Conservation (phyloP, 1,139 yeast species). For the Tardiomyces depauwii region DNA sequence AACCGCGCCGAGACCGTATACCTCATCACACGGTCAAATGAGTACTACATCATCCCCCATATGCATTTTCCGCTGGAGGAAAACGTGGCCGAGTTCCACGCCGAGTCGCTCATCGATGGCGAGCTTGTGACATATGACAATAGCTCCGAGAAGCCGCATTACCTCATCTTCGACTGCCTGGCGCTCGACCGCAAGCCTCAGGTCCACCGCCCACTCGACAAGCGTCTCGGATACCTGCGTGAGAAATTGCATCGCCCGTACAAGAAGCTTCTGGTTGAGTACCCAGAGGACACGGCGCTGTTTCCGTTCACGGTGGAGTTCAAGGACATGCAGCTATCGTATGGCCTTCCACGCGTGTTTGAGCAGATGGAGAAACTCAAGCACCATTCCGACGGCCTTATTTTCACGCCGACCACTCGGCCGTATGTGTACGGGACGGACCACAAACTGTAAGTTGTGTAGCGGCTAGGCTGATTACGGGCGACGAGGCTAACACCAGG, state of each 20-base stretch:
- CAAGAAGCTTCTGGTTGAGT: constrained; percentile 48
- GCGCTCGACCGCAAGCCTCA: constrained; percentile 69
- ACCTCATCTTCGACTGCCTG: constrained; percentile 82
- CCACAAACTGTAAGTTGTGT: constrained; percentile 23
- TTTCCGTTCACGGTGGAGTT: constrained; percentile 80
- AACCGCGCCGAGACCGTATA: constrained; percentile 33
- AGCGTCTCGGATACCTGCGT: constrained; percentile 80
- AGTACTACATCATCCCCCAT: constrained; percentile 68
- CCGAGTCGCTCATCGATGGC: constrained; percentile 86
- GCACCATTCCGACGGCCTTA: constrained; percentile 89
- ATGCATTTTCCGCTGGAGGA: constrained; percentile 70
- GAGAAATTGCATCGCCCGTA: constrained; percentile 77
- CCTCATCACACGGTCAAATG: constrained; percentile 78
- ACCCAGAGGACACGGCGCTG: constrained; percentile 62
- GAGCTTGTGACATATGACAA: constrained; percentile 51
- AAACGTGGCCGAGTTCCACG: constrained; percentile 52
- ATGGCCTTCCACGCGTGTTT: constrained; percentile 68
- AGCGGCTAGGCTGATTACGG: neutral
- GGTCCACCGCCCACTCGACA: constrained; percentile 59
- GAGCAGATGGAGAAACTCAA: constrained; percentile 56
- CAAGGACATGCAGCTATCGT: constrained; percentile 79
- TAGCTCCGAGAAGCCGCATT: constrained; percentile 49
- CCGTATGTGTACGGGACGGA: constrained; percentile 90
- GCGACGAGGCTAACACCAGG: constrained; percentile 9
- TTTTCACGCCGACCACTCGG: constrained; percentile 82